These are phyloP conservation scores for Mimosa bimucronata DNA, from an alignment of 306 rosid species.

Conservation along the genomic window DNA sequence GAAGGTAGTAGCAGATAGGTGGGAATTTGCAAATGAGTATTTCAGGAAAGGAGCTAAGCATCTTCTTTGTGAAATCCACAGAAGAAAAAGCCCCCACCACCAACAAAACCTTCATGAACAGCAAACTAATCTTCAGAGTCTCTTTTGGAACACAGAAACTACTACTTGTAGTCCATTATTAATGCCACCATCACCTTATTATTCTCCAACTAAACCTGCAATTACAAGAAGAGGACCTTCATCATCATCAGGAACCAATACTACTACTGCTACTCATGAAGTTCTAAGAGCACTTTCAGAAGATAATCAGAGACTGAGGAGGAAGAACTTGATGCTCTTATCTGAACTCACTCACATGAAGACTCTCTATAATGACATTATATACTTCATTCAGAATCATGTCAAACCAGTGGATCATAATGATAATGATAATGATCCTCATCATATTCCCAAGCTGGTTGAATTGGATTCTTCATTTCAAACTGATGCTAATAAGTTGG, in stretches of 20 bases:
- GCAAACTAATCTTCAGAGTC: constrained; percentile 8
- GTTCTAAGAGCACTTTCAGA: constrained; percentile 62
- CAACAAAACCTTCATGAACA: constrained; percentile 39
- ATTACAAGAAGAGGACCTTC: not conserved
- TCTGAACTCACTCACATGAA: constrained; percentile 82
- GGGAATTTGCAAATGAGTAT: constrained; percentile 84
- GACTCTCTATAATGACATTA: constrained; percentile 81
- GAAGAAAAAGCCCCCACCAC: constrained; percentile 67
- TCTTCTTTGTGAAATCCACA: constrained; percentile 67
- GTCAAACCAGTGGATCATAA: constrained; percentile 48
- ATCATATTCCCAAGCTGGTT: constrained; percentile 42
- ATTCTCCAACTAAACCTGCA: constrained; percentile 37
- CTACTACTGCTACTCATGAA: constrained; percentile 18
- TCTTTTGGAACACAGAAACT: constrained; percentile 42
- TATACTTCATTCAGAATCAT: constrained; percentile 78
- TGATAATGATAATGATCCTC: not conserved
- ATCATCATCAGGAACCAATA: not conserved
- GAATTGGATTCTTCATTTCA: constrained; percentile 54
- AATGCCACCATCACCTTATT: constrained; percentile 12
- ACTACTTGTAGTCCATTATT: not conserved
- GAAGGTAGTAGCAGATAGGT: constrained; percentile 77
- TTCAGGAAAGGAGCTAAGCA: constrained; percentile 77
- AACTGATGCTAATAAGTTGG: not conserved
- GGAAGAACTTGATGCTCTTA: constrained; percentile 67
- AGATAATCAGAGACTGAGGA: constrained; percentile 72